These are phyloP conservation scores for Cicer yamashitae DNA, from an alignment of 306 rosid species.

Conservation along the genomic window DNA sequence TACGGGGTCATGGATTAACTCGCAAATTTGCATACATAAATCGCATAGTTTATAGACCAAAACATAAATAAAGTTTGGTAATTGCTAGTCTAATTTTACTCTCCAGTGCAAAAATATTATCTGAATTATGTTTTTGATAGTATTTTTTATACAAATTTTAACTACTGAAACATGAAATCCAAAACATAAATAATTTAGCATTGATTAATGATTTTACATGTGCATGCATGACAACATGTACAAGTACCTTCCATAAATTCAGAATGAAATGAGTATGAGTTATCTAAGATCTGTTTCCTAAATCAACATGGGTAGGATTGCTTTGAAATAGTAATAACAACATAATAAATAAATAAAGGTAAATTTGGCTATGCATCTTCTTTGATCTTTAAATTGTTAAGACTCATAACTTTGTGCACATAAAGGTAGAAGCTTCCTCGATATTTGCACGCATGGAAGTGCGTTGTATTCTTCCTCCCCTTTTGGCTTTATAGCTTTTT, in stretches of 20 bases:
- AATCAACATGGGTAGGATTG: conserved; percentile 10
- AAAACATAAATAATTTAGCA: too few relatives aligned
- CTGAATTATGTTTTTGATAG: too few relatives aligned
- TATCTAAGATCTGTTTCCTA: conserved; percentile 7
- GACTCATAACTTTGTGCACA: conserved; percentile 58
- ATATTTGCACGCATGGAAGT: conserved; percentile 86
- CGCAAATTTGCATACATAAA: too few relatives aligned
- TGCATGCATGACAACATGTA: conserved; percentile 48
- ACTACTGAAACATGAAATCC: too few relatives aligned
- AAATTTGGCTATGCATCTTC: conserved; percentile 50
- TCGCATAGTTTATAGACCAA: too few relatives aligned
- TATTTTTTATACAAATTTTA: too few relatives aligned
- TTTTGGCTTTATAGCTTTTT: conserved; percentile 90
- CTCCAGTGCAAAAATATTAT: too few relatives aligned
- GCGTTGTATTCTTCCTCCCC: conserved; percentile 97
- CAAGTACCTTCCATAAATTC: conserved; percentile 27
- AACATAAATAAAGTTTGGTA: too few relatives aligned
- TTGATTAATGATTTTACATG: conserved; percentile 48
- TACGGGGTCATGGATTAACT: too few relatives aligned
- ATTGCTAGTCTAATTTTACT: too few relatives aligned
- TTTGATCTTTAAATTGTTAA: conserved; percentile 60
- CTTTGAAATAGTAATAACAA: conserved; percentile 10
- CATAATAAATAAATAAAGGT: conserved; percentile 10
- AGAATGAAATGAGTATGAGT: conserved; percentile 38
- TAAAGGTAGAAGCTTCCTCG: conserved; percentile 99